A percentile compares a stretch with the other conserved stretches of the same genome.
Conservation (phyloP, 257 asterid genomes). For the Anisodus acutangulus region DNA sequence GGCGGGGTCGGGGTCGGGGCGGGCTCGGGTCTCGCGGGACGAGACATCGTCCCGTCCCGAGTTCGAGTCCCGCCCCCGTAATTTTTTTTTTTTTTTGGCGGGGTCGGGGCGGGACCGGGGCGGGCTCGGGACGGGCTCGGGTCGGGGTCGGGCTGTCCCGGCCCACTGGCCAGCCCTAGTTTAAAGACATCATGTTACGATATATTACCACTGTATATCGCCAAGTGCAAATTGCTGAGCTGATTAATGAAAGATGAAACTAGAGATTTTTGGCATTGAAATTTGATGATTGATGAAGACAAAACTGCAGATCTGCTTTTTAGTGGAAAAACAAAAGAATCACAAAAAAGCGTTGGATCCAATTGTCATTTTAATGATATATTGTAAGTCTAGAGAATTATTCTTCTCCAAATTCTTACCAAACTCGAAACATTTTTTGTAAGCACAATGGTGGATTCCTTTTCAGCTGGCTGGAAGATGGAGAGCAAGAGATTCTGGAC, state of each 20-base stretch:
- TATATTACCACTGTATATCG: neutral
- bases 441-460: neutral
- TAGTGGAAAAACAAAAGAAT: neutral
- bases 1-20: no score
- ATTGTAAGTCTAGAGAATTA: neutral
- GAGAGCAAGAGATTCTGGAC: no score
- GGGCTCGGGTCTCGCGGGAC: no score
- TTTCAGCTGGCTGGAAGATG: no score
- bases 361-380: slow-evolving; percentile 1
- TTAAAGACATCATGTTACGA: neutral
- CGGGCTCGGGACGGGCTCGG: no score
- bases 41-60: no score
- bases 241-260: neutral
- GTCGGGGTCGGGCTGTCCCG: no score
- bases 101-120: no score
- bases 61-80: no score
- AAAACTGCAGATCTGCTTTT: neutral
- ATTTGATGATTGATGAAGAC: neutral
- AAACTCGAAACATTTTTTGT: neutral
- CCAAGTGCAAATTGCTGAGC: neutral
- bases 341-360: neutral
- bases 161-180: no score
- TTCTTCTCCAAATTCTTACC: neutral
- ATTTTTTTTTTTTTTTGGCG: no score
- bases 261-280: neutral